Evolutionary conservation across 768 basidiomycete species (phyloP).

Genomic region (Amanita molliuscula): DNA sequence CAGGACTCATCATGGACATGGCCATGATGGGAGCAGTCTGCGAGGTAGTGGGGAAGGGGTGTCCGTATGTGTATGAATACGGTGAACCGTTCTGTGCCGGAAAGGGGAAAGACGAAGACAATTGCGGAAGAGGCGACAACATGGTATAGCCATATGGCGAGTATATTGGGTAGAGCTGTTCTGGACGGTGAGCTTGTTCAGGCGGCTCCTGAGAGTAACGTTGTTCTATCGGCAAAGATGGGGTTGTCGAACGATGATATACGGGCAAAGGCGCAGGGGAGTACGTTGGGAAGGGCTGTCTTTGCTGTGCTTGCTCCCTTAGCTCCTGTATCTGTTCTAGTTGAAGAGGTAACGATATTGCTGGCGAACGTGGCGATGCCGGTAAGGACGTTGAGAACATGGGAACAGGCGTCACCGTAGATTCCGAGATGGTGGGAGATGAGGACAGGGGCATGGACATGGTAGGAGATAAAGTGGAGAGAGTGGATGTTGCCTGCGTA

Average conservation of each 20-base stretch:
- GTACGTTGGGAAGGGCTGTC: not conserved
- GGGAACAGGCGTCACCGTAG: not conserved
- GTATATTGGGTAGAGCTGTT: not conserved
- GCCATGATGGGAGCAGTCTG: not conserved
- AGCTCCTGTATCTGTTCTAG: not conserved
- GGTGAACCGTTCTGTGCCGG: not conserved
- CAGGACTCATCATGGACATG: not conserved
- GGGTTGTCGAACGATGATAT: no score
- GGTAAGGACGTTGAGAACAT: not conserved
- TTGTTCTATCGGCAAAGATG: no score
- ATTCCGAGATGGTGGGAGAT: not conserved
- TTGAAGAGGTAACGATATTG: not conserved
- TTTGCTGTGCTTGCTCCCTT: not conserved
- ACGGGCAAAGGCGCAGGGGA: no score
- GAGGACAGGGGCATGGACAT: constrained; percentile 9
- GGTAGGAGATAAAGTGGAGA: not conserved
- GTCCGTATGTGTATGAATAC: not conserved
- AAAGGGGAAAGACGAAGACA: not conserved
- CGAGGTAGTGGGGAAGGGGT: not conserved
- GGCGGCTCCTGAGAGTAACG: no score
- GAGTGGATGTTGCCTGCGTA: not conserved
- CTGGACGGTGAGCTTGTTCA: not conserved
- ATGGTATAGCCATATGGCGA: not conserved
- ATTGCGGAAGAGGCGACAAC: not conserved
- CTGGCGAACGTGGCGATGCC: not conserved